These are phyloP conservation scores for Wickerhamiella shivajii DNA, from an alignment of 805 yeast species.

Conservation along the genomic window DNA sequence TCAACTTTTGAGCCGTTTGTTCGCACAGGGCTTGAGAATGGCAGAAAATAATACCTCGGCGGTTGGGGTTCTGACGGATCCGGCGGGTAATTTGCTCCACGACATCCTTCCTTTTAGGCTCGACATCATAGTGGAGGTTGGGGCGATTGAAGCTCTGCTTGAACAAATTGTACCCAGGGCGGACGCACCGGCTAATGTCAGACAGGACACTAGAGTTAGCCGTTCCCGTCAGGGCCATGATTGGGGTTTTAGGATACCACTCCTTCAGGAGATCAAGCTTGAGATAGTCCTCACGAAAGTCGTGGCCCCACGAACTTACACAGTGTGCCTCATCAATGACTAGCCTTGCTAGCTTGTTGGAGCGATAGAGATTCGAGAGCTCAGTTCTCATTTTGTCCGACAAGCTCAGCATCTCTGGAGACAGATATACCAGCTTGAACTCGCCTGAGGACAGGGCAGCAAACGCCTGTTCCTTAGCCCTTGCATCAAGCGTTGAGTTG, in stretches of 20 bases:
- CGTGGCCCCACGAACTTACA: constrained; percentile 98
- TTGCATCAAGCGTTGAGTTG: constrained; percentile 54
- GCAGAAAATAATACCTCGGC: constrained; percentile 85
- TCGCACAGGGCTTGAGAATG: constrained; percentile 85
- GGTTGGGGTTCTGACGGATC: constrained; percentile 32
- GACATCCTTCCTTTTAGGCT: constrained; percentile 33
- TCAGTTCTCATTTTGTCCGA: constrained; percentile 54
- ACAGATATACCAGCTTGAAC: constrained; percentile 65
- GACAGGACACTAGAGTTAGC: constrained; percentile 81
- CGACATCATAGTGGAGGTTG: constrained; percentile 66
- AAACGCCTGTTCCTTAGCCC: constrained; percentile 49
- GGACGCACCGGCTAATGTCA: constrained; percentile 72
- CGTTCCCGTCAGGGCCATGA: constrained; percentile 95
- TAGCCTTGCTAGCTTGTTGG: constrained; percentile 55
- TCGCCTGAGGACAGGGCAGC: constrained; percentile 49
- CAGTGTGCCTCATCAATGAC: constrained; percentile 98
- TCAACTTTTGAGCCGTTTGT: constrained; percentile 49
- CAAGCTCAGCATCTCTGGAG: constrained; percentile 87
- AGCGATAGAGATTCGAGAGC: constrained; percentile 41
- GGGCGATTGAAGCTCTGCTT: constrained; percentile 88
- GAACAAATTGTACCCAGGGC: constrained; percentile 42
- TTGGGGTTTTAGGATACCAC: constrained; percentile 65
- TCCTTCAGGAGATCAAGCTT: constrained; percentile 58
- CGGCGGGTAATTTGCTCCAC: constrained; percentile 12
- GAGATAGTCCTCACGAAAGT: constrained; percentile 91